These are phyloP conservation scores for Venturia pyrina DNA, from an alignment of 2,329 filamentous ascomycete species.

Conservation along the genomic window DNA sequence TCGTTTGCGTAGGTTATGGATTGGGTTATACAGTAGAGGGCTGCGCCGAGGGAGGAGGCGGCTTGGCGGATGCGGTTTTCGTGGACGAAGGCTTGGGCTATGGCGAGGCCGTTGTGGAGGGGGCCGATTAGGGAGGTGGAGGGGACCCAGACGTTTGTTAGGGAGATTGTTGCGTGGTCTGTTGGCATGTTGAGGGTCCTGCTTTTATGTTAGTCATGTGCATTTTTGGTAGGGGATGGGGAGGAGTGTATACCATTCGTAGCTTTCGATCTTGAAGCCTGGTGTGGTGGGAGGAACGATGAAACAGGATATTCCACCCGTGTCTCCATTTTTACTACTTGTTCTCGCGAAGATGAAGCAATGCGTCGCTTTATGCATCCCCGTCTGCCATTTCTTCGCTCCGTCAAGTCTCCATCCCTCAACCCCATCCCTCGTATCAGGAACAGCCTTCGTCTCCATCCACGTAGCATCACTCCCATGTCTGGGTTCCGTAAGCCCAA, in stretches of 20 bases:
- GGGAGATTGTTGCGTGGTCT: slow-evolving; percentile 50
- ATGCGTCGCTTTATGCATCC: slow-evolving; percentile 52
- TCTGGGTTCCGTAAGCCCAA: slow-evolving; percentile 51
- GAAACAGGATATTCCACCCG: slow-evolving; percentile 51
- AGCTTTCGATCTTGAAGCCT: slow-evolving; percentile 46
- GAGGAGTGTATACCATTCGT: slow-evolving; percentile 37
- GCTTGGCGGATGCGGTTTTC: slow-evolving; percentile 58
- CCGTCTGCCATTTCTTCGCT: slow-evolving; percentile 56
- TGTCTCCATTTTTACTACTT: slow-evolving; percentile 40
- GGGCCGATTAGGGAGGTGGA: slow-evolving; percentile 42
- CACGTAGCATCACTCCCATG: slow-evolving; percentile 55
- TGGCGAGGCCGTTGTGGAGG: slow-evolving; percentile 44
- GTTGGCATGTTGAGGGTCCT: slow-evolving; percentile 58
- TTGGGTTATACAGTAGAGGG: slow-evolving; percentile 49
- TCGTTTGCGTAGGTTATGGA: slow-evolving; percentile 46
- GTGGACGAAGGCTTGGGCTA: slow-evolving; percentile 56
- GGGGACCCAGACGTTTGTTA: slow-evolving; percentile 49
- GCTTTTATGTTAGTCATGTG: not conserved
- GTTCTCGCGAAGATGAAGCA: slow-evolving; percentile 53
- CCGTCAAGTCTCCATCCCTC: slow-evolving; percentile 46
- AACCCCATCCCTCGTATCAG: slow-evolving; percentile 34
- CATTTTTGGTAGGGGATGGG: not conserved
- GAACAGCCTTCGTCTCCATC: slow-evolving; percentile 46
- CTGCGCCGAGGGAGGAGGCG: slow-evolving; percentile 48
- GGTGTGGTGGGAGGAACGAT: slow-evolving; percentile 44